These are phyloP conservation scores for Musa itinerans DNA, from an alignment of 176 grass and related monocot species.

Conservation along the genomic window DNA sequence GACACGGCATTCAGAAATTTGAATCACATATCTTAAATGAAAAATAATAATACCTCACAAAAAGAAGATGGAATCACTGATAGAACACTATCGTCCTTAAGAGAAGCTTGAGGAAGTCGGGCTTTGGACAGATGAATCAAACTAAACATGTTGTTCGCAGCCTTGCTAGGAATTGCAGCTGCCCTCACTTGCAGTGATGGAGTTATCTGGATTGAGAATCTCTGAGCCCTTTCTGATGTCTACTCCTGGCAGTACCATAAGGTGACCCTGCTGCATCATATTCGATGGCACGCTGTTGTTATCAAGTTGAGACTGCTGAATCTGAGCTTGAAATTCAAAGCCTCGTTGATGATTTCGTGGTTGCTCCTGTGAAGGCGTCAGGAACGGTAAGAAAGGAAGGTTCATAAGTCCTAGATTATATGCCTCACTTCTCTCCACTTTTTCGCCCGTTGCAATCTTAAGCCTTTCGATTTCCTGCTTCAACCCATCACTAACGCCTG, in stretches of 20 bases:
- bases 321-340: conserved; percentile 7
- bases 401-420: background rate
- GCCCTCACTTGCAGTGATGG: background rate
- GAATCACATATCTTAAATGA: background rate
- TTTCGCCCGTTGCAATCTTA: conserved; percentile 8
- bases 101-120: background rate
- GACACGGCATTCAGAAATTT: background rate
- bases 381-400: background rate
- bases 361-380: background rate
- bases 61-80: background rate
- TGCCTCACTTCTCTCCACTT: background rate
- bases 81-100: background rate
- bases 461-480: conserved; percentile 9
- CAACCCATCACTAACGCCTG: background rate
- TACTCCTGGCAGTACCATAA: background rate
- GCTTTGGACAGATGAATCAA: background rate
- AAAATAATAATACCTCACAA: background rate
- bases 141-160: background rate
- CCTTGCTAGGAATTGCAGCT: conserved; percentile 7
- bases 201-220: background rate
- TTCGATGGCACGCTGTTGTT: background rate
- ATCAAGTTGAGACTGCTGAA: background rate
- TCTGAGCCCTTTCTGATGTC: conserved; percentile 1
- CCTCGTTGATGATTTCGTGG: background rate
- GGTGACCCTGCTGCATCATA: background rate